A percentile compares a stretch with the other conserved stretches of the same genome.
These are phyloP conservation scores for Pythium utonaiense DNA, from an alignment of 352 stramenopile species.

Conservation along the genomic window DNA sequence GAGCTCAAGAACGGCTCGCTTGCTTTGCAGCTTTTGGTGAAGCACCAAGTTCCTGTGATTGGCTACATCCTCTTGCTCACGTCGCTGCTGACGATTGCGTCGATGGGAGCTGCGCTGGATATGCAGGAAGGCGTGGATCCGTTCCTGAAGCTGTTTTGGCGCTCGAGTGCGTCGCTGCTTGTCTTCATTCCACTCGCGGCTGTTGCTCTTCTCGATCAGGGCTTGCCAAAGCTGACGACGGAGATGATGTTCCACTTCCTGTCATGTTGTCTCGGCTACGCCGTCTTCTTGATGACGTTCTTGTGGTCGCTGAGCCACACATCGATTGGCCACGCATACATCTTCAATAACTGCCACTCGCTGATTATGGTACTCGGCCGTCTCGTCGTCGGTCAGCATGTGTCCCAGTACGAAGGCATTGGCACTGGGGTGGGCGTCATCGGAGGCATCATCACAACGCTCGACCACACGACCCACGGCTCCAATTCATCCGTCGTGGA, in stretches of 20 bases:
- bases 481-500: slow-evolving; percentile 29
- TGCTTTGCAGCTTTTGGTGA: slow-evolving; percentile 72
- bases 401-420: slow-evolving; percentile 73
- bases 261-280: slow-evolving; percentile 62
- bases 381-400: slow-evolving; percentile 50
- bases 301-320: slow-evolving; percentile 73
- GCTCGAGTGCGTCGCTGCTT: slow-evolving; percentile 65
- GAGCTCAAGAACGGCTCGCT: slow-evolving; percentile 59
- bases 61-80: slow-evolving; percentile 73
- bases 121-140: slow-evolving; percentile 67
- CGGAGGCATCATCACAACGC: slow-evolving; percentile 65
- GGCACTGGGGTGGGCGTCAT: slow-evolving; percentile 77
- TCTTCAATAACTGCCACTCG: slow-evolving; percentile 88
- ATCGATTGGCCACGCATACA: slow-evolving; percentile 80
- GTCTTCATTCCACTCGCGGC: slow-evolving; percentile 63
- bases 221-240: slow-evolving; percentile 53
- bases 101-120: slow-evolving; percentile 68
- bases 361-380: slow-evolving; percentile 73
- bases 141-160: slow-evolving; percentile 86
- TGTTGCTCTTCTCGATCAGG: slow-evolving; percentile 49
- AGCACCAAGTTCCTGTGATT: slow-evolving; percentile 66
- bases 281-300: slow-evolving; percentile 81
- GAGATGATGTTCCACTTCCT: slow-evolving; percentile 64
- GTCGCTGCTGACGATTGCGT: slow-evolving; percentile 73
- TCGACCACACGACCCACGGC: slow-evolving; percentile 40